Evolutionary conservation across 192 early-diverging fungal species (phyloP).

Genomic region (Coemansia erecta): DNA sequence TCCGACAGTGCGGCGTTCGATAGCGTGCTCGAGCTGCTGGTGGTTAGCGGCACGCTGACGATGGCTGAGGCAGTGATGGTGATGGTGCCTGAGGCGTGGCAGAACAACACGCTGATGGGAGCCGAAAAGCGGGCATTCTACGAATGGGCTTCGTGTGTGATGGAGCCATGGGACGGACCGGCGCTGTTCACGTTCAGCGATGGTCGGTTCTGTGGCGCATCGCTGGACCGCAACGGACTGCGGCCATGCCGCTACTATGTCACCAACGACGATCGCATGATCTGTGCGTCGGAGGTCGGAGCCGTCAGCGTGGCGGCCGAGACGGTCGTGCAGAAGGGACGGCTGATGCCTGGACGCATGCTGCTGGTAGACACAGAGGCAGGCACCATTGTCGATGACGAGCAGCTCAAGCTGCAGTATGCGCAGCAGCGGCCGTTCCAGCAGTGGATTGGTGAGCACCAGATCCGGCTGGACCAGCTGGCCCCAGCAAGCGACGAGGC

Average conservation of each 20-base stretch:
- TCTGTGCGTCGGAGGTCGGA: constrained; percentile 97
- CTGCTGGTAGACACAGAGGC: constrained; percentile 92
- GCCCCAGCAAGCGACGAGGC: constrained; percentile 20
- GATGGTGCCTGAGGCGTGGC: constrained; percentile 99
- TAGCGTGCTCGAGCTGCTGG: constrained; percentile 93
- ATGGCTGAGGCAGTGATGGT: constrained; percentile 97
- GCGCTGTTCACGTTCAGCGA: constrained; percentile 97
- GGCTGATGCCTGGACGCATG: constrained; percentile 95
- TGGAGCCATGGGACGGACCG: constrained; percentile 99
- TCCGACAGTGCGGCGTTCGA: constrained; percentile 97
- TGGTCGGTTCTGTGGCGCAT: constrained; percentile 96
- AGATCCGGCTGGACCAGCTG: constrained; percentile 70
- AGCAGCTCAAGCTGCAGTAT: constrained; percentile 79
- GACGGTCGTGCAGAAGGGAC: constrained; percentile 82
- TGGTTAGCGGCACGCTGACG: constrained; percentile 84
- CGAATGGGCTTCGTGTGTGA: constrained; percentile 94
- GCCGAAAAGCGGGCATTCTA: constrained; percentile 89
- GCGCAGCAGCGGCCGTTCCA: constrained; percentile 70
- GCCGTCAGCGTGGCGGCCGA: constrained; percentile 81
- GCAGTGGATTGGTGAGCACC: constrained; percentile 82
- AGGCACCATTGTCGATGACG: constrained; percentile 88
- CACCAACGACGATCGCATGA: constrained; percentile 89
- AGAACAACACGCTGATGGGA: constrained; percentile 81
- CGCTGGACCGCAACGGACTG: constrained; percentile 96
- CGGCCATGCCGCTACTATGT: constrained; percentile 98